Base-by-base conservation (phyloP, 441 rosid genomes). In the Brassica hybrid region DNA sequence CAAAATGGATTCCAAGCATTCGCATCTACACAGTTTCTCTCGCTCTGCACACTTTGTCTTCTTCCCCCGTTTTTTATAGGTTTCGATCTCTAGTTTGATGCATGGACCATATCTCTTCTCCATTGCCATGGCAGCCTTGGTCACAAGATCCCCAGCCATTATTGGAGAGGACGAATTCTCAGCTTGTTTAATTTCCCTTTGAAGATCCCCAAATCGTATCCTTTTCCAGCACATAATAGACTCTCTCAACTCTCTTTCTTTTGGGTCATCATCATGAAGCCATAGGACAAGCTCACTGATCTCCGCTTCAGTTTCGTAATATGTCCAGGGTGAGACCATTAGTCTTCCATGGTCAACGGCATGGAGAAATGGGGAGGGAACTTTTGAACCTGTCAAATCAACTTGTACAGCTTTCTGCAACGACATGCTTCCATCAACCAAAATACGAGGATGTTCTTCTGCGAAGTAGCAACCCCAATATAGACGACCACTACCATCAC, bases 1-100 rank as follows among this genome's bases (percentile, higher is more conserved):
- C 91, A 89, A 91, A 74, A 91, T 84, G 21, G 88, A 88, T 86
- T 96, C 99, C 74, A 94, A 85, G 80, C 99, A 96, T 80, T 86
- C 87, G 65, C 99, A 96, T 62, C 96, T 82, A 67, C 83, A 89
- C 75, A 86, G 84, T 80, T 83, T 88, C 73, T 89, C 97, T 78
- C 71, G 86, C 69, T 79, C 78, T 32, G 60, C 80, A 69, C 83
- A 73, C 78, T 80, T 85, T 58, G 80, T 84, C 84, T 84, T 88
- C 81, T 90, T 88, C 65, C 85, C 92, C 65, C 67, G 81, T 77
- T 83, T 86, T 84, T 86, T 88, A 12, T 77, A 67, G 16, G 81
- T 57, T 69, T 82, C 90, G 19, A 54, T 73, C 74, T 84, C 93
- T 16, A 83, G 63, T 79, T 83, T 89, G 43, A 57, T 62, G 81